Evolutionary conservation across 352 stramenopile species (phyloP).

Genomic region (Phytophthora rubi): DNA sequence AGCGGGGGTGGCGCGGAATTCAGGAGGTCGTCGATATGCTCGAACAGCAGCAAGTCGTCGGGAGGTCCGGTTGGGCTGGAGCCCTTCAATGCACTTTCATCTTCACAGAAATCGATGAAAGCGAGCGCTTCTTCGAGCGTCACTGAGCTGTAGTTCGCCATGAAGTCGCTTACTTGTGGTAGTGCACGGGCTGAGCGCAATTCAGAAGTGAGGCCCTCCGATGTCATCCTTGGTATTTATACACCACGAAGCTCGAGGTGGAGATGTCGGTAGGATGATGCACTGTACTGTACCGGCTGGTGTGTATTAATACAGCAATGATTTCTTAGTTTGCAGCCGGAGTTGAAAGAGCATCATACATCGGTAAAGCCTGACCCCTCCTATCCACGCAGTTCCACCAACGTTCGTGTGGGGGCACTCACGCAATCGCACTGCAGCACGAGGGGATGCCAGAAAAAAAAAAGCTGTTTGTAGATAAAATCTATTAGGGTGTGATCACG

Average conservation of each 20-base stretch:
- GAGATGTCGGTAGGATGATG: not conserved
- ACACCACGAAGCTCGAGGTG: not conserved
- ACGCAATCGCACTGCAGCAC: no score
- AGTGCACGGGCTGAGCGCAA: not conserved
- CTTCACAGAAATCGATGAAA: not conserved
- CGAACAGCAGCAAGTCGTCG: not conserved
- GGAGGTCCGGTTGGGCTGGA: no score
- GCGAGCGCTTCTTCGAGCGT: not conserved
- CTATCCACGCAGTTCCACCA: no score
- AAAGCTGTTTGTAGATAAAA: no score
- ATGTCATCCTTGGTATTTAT: no score
- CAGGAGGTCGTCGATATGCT: slow-evolving; percentile 7
- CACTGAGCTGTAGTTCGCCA: not conserved
- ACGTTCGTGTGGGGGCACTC: no score
- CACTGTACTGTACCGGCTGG: not conserved
- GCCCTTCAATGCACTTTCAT: not conserved
- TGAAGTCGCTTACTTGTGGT: not conserved
- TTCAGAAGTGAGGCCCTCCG: not conserved
- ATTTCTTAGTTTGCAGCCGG: not conserved
- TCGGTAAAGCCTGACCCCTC: no score
- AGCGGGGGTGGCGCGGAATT: not conserved
- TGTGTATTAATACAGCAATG: not conserved
- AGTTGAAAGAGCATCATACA: no score
- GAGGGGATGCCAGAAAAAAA: no score
- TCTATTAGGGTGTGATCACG: no score